Base-by-base conservation (phyloP, 2,329 filamentous ascomycete genomes). In the Colletotrichum sp. region DNA sequence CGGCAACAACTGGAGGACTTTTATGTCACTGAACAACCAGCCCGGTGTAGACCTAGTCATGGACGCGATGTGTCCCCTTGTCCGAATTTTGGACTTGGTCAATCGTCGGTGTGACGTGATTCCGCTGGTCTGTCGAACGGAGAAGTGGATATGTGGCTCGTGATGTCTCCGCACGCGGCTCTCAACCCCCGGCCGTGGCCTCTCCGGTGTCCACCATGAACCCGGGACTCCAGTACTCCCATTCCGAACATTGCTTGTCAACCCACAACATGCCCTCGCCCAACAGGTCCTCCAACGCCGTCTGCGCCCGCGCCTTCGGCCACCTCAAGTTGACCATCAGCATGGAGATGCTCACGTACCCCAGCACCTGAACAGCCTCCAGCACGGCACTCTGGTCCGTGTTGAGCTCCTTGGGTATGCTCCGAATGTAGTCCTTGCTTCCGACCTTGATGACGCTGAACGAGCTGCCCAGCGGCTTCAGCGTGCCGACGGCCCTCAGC, bases 241-340 rank as follows among this genome's bases (percentile, higher is more conserved):
- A 96, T 86, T 98, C 96, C 10, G 91, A 89, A 12, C 87, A 93
- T 86, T 98, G 96, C 78, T 91, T 92, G 84, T 99, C 97, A 8
- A 98, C 92, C 97, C 97, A 99, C 16, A 99, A 91, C 87, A 99
- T 91, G 68, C 96, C 95, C 80, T 97, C 95, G 1, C 93, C 93
- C 67, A 98, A 89, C 39, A 99, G 87, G 84, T 99, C 97, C 77
- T 98, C 95, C 67, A 98, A 90, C 3, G 96, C 96, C 0, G 97
- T 98, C 82, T 94, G 91, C n/a, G 95, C 94, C 78, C 97, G 90
- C 8, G 96, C 94, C 60, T 91, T 88, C 79, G 96, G 93, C 97
- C 97, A 99, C 18, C 89, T 90, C 32, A 99, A 86, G 83, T 99
- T 99, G 66, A 94, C 86, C 85, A 94, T 93, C 70, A 99, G 86